phyloP scores from a whole-genome alignment of 192 early-diverging fungal species.

The Backusella liffmaniae region DNA sequence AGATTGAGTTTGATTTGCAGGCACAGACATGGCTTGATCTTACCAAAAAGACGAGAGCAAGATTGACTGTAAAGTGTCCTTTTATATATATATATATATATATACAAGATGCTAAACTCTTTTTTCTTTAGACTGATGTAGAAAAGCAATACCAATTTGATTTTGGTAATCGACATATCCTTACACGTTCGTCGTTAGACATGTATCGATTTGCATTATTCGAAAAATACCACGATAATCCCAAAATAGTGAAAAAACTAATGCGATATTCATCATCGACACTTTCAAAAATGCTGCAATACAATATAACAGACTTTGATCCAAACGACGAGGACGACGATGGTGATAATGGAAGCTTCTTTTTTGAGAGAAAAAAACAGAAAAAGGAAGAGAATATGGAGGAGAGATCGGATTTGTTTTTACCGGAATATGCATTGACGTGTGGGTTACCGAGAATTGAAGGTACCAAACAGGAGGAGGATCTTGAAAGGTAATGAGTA shows the following conservation, averaged over 20 bases:
- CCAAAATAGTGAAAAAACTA: conserved; percentile 19
- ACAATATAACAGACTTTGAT: conserved; percentile 31
- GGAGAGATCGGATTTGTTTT: conserved; percentile 38
- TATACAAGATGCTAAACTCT: too few species aligned
- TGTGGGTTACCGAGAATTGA: conserved; percentile 44
- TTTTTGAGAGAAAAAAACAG: conserved; percentile 26
- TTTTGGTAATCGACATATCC: conserved; percentile 57
- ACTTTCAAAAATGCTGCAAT: conserved; percentile 23
- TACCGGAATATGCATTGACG: conserved; percentile 51
- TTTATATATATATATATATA: neutral
- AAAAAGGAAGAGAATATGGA: conserved; percentile 25
- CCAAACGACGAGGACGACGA: conserved; percentile 40
- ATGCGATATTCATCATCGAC: conserved; percentile 21
- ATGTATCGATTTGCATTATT: conserved; percentile 57
- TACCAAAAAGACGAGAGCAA: conserved; percentile 52
- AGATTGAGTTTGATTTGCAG: conserved; percentile 54
- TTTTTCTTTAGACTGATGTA: conserved; percentile 15
- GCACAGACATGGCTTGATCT: conserved; percentile 53
- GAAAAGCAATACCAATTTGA: conserved; percentile 45
- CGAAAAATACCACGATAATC: conserved; percentile 40
- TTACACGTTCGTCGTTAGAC: conserved; percentile 52
- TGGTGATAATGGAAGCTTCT: neutral
- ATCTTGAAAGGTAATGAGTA: neutral
- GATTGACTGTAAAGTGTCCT: conserved; percentile 36
- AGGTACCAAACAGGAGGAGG: neutral